Evolutionary conservation across 768 basidiomycete species (phyloP).

Genomic region (Lactarius psammicola): DNA sequence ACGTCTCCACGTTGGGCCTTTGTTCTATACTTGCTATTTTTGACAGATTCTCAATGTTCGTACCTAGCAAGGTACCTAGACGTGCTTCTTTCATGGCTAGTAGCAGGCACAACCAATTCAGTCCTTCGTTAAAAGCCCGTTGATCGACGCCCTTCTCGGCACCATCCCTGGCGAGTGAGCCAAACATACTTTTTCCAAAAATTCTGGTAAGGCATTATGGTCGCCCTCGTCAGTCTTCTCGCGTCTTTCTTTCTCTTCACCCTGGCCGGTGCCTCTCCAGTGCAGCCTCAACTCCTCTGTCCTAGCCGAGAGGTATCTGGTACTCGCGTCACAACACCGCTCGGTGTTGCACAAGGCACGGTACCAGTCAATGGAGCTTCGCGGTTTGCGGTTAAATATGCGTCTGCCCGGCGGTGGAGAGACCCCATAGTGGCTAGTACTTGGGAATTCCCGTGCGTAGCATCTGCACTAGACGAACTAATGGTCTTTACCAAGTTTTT

Average conservation of each 20-base stretch:
- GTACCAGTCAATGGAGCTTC: slow-evolving; percentile 47
- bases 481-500: not conserved
- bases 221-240: slow-evolving; percentile 38
- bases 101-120: not conserved
- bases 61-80: not conserved
- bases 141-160: not conserved
- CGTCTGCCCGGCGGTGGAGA: slow-evolving; percentile 58
- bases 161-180: not conserved
- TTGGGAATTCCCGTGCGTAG: slow-evolving; percentile 64
- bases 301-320: slow-evolving; percentile 37
- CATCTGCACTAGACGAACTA: not conserved
- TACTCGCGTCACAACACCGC: slow-evolving; percentile 43
- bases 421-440: slow-evolving; percentile 50
- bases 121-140: slow-evolving; percentile 13
- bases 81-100: not conserved
- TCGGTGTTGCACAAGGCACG: slow-evolving; percentile 58
- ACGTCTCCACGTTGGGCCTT: not conserved
- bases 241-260: slow-evolving; percentile 36
- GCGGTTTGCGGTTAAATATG: slow-evolving; percentile 68
- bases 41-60: not conserved
- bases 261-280: slow-evolving; percentile 37
- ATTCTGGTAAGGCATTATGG: slow-evolving; percentile 34
- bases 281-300: slow-evolving; percentile 41
- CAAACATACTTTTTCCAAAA: slow-evolving; percentile 12
- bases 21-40: not conserved